Percentiles rank a stretch among this genome's conserved stretches.
Conservation (phyloP, 352 stramenopile species). For the Phytophthora litchii region DNA sequence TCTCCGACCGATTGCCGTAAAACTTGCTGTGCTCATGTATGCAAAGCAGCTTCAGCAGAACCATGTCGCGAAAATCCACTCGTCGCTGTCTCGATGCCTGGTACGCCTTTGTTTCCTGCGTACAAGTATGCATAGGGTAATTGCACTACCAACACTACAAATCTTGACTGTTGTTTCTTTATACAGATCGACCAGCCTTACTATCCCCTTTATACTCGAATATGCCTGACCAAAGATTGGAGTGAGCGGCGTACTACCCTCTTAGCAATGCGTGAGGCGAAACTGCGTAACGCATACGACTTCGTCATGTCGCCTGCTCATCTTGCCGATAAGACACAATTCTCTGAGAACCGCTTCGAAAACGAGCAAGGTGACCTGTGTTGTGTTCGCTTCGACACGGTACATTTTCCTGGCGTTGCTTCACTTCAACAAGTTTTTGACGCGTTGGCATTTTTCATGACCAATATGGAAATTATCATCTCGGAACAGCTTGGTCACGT, state of each 20-base stretch:
- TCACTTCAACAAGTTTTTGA: constrained; percentile 46
- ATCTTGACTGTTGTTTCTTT: constrained; percentile 2
- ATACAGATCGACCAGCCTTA: constrained; percentile 24
- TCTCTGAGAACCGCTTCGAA: constrained; percentile 37
- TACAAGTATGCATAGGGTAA: too few relatives aligned
- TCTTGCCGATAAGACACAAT: constrained; percentile 17
- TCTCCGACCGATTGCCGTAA: constrained; percentile 9
- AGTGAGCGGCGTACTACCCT: constrained; percentile 24
- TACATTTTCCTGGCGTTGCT: constrained; percentile 30
- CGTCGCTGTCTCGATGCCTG: constrained; percentile 16
- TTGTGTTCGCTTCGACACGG: constrained; percentile 38
- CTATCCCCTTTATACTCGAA: constrained; percentile 32
- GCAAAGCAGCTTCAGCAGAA: constrained; percentile 23
- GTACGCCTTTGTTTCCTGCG: constrained; percentile 6
- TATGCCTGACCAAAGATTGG: constrained; percentile 35
- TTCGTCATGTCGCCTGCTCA: constrained; percentile 31
- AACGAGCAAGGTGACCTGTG: constrained; percentile 33
- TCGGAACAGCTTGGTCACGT: constrained; percentile 41
- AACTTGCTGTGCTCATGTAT: constrained; percentile 18
- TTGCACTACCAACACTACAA: not conserved
- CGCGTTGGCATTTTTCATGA: constrained; percentile 31
- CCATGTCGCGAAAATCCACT: constrained; percentile 24
- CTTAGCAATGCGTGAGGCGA: constrained; percentile 14
- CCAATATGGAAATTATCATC: constrained; percentile 50
- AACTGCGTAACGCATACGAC: constrained; percentile 25